Conservation (phyloP, 768 basidiomycete genomes). For the Chalciporus chontae region DNA sequence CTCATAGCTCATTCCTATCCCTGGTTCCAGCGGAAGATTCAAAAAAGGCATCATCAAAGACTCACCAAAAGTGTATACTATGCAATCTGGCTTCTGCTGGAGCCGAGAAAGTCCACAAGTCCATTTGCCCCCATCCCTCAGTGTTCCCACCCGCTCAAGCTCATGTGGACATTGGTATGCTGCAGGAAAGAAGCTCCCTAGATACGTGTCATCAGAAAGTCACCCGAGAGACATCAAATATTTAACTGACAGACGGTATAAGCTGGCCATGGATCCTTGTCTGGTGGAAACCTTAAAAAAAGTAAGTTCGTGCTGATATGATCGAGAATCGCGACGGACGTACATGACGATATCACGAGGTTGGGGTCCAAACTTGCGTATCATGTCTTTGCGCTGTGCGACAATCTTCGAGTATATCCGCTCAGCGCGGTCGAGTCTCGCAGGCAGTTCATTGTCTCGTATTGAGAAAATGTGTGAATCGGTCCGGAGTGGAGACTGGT, state of each 20-base stretch:
- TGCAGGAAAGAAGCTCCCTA: conserved; percentile 47
- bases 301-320: conserved; percentile 4
- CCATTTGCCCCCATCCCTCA: conserved; percentile 73
- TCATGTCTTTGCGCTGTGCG: conserved; percentile 41
- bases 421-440: conserved; percentile 41
- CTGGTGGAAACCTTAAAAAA: conserved; percentile 47
- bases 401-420: conserved; percentile 44
- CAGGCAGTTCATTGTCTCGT: conserved; percentile 35
- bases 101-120: conserved; percentile 60
- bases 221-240: neutral
- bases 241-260: conserved; percentile 52
- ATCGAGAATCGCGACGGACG: conserved; percentile 1
- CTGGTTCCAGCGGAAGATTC: neutral
- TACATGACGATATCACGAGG: conserved; percentile 45
- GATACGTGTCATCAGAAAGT: conserved; percentile 3
- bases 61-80: conserved; percentile 61
- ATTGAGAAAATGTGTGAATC: conserved; percentile 22
- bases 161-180: conserved; percentile 44
- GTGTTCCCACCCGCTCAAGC: conserved; percentile 40
- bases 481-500: conserved; percentile 24
- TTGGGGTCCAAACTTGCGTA: conserved; percentile 52
- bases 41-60: neutral
- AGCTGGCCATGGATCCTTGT: conserved; percentile 50
- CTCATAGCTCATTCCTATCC: conserved; percentile 50
- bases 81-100: conserved; percentile 49